Evolutionary conservation across 2,329 filamentous ascomycete species (phyloP).

Genomic region (Eutypa lata): DNA sequence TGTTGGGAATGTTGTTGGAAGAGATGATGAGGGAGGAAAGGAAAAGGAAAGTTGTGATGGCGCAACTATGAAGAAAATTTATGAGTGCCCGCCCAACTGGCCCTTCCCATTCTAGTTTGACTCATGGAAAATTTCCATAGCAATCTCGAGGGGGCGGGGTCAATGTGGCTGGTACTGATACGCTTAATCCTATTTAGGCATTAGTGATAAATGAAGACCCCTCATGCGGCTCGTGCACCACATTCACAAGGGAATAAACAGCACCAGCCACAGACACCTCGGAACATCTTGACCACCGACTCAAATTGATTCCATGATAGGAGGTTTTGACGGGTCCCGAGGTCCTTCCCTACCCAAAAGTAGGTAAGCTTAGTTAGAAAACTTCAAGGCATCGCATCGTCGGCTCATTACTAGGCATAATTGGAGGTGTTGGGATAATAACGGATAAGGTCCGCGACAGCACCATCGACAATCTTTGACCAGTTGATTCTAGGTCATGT

Average conservation of each 20-base stretch:
- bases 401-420: too few relatives aligned
- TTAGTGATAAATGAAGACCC: background rate
- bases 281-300: constrained; percentile 24
- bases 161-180: constrained; percentile 11
- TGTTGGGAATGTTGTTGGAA: constrained; percentile 4
- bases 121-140: constrained; percentile 20
- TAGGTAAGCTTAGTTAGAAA: too few relatives aligned
- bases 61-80: constrained; percentile 2
- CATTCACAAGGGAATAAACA: background rate
- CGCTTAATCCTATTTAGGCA: background rate
- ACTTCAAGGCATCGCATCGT: too few relatives aligned
- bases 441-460: background rate
- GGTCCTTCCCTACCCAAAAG: too few relatives aligned
- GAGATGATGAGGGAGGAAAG: constrained; percentile 3
- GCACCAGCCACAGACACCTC: constrained; percentile 1
- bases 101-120: constrained; percentile 3
- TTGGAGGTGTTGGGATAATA: too few relatives aligned
- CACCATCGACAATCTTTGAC: background rate
- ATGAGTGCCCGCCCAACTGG: background rate
- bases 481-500: constrained; percentile 18
- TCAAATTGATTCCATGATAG: constrained; percentile 10
- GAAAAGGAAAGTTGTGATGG: constrained; percentile 10
- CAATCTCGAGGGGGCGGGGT: constrained; percentile 21
- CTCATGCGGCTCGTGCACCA: background rate
- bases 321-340: too few relatives aligned